phyloP scores from a whole-genome alignment of 2,329 filamentous ascomycete species.

The Fusarium sp. region DNA sequence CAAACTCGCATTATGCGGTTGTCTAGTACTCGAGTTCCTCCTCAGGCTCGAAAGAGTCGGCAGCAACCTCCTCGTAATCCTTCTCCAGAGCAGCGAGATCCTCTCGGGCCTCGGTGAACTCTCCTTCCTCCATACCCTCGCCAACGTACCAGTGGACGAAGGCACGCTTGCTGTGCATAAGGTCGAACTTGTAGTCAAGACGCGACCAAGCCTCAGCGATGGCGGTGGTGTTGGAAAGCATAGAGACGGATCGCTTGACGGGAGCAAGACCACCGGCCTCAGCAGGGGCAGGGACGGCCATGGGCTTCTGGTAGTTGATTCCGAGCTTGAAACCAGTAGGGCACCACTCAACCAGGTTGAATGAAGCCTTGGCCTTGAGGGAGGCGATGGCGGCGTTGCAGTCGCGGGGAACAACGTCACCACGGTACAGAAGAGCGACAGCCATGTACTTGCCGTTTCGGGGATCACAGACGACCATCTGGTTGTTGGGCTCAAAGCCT shows the following conservation, averaged over 20 bases:
- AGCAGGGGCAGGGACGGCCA: constrained; percentile 65
- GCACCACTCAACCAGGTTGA: constrained; percentile 81
- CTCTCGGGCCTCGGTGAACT: constrained; percentile 88
- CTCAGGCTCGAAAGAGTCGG: constrained; percentile 73
- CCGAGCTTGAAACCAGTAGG: constrained; percentile 81
- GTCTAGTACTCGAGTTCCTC: constrained; percentile 82
- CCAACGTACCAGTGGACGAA: constrained; percentile 86
- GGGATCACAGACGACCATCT: constrained; percentile 81
- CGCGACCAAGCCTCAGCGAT: constrained; percentile 79
- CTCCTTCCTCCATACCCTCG: constrained; percentile 92
- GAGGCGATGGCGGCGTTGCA: constrained; percentile 73
- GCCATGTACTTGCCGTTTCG: constrained; percentile 83
- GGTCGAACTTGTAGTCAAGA: constrained; percentile 79
- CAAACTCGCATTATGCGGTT: constrained; percentile 21
- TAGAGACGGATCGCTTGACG: constrained; percentile 72
- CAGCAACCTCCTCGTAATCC: constrained; percentile 87
- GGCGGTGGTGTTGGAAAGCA: constrained; percentile 80
- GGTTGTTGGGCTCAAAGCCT: constrained; percentile 83
- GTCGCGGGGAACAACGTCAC: constrained; percentile 76
- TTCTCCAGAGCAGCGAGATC: constrained; percentile 87
- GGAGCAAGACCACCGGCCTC: constrained; percentile 69
- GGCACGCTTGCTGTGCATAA: constrained; percentile 82
- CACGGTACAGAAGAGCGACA: constrained; percentile 76
- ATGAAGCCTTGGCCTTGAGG: constrained; percentile 76
- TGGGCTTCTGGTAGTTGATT: constrained; percentile 78